Conservation (phyloP, 495 filamentous ascomycete species). For the Elasticomyces elasticus region DNA sequence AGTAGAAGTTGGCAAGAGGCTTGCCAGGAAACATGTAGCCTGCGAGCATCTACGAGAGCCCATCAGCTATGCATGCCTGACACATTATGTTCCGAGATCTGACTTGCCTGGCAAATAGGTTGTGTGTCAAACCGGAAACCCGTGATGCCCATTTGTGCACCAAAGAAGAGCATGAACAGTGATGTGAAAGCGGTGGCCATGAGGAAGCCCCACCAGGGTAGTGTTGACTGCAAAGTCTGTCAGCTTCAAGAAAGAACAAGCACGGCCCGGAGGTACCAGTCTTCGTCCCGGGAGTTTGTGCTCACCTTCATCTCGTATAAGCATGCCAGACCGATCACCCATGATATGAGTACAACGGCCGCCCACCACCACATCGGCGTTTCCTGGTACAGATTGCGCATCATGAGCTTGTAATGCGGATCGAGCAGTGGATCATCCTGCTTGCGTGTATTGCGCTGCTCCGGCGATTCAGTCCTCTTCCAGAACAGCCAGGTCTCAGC, state of each 20-base stretch:
- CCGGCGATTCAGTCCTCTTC: conserved; percentile 18
- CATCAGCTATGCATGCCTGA: too few species aligned
- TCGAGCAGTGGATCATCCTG: conserved; percentile 28
- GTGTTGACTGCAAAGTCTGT: conserved; percentile 30
- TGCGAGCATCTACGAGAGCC: conserved; percentile 35
- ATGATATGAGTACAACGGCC: conserved; percentile 36
- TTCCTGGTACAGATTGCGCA: conserved; percentile 38
- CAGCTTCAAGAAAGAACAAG: too few species aligned
- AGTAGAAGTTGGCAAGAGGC: conserved; percentile 35
- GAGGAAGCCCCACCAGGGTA: conserved; percentile 49
- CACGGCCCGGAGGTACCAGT: too few species aligned
- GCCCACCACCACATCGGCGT: conserved; percentile 48
- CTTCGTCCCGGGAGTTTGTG: too few species aligned
- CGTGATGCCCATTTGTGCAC: conserved; percentile 33
- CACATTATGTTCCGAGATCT: too few species aligned
- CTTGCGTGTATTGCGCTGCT: conserved; percentile 9
- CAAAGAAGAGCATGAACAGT: conserved; percentile 31
- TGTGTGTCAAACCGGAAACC: conserved; percentile 32
- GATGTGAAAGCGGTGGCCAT: conserved; percentile 35
- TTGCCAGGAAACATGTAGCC: conserved; percentile 38
- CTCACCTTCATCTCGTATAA: conserved; percentile 30
- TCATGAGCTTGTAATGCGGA: conserved; percentile 40
- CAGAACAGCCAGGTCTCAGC: conserved; percentile 28
- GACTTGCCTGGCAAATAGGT: conserved; percentile 30
- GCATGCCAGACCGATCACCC: conserved; percentile 41